These are phyloP conservation scores for Daphne laureola DNA, from an alignment of 441 rosid genomes.

Conservation along the genomic window DNA sequence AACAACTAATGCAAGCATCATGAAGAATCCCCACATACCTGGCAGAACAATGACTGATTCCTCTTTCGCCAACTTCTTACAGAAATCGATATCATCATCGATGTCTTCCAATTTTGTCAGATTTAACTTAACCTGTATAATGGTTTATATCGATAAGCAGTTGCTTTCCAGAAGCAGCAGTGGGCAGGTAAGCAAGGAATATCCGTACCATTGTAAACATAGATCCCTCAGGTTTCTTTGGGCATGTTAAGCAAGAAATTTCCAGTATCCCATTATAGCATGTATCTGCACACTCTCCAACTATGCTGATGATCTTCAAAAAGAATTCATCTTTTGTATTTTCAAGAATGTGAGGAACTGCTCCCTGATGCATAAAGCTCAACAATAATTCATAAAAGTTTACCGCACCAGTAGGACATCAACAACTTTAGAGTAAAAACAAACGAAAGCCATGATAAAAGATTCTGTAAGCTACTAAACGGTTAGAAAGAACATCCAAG, in stretches of 20 bases:
- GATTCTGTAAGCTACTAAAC: too few relatives aligned
- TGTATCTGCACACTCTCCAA: slow-evolving; percentile 41
- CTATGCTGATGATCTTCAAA: slow-evolving; percentile 25
- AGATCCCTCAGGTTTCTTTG: slow-evolving; percentile 49
- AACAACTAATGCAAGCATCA: too few relatives aligned
- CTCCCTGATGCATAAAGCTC: slow-evolving; percentile 39
- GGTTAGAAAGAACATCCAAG: too few relatives aligned
- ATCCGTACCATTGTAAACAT: slow-evolving; percentile 44
- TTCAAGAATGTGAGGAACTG: slow-evolving; percentile 55
- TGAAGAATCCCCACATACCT: slow-evolving; percentile 19
- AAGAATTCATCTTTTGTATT: slow-evolving; percentile 54
- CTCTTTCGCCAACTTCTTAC: slow-evolving; percentile 40
- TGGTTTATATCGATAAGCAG: background rate
- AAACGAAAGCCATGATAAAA: too few relatives aligned
- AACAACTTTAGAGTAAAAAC: too few relatives aligned
- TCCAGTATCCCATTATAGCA: slow-evolving; percentile 42
- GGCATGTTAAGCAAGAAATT: slow-evolving; percentile 50
- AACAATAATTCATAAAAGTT: too few relatives aligned
- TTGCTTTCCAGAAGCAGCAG: too few relatives aligned
- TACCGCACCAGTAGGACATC: too few relatives aligned
- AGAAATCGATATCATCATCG: slow-evolving; percentile 42
- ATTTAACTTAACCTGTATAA: slow-evolving; percentile 37
- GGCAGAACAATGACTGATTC: slow-evolving; percentile 51
- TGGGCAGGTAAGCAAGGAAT: slow-evolving; percentile 8
- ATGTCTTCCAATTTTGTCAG: slow-evolving; percentile 32